These are phyloP conservation scores for Coleophoma cylindrospora DNA, from an alignment of 2,329 filamentous ascomycete species.

Conservation along the genomic window DNA sequence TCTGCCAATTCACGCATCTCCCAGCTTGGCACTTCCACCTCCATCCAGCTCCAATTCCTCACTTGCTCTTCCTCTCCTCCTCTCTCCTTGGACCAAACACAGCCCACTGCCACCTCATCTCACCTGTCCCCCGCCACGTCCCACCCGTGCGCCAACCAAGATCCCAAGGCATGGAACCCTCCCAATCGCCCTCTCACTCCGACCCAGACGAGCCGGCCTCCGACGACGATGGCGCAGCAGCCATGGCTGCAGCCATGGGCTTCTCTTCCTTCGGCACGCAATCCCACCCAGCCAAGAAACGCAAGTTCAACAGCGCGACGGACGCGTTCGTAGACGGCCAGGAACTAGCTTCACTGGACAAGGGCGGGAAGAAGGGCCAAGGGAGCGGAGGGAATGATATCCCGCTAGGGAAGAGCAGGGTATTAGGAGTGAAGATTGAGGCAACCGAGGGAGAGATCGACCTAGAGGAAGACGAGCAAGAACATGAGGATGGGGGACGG, in stretches of 20 bases:
- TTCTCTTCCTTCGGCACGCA: constrained; percentile 65
- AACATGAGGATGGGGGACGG: constrained; percentile 7
- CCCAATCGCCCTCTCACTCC: no score
- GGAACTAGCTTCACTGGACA: constrained; percentile 23
- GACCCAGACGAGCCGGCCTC: not conserved
- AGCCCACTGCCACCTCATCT: no score
- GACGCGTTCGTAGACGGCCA: constrained; percentile 42
- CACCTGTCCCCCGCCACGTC: no score
- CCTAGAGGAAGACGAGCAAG: constrained; percentile 15
- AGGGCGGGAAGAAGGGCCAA: constrained; percentile 26
- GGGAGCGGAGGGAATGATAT: constrained; percentile 25
- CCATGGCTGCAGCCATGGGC: constrained; percentile 66
- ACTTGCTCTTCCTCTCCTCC: no score
- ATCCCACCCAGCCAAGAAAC: constrained; percentile 53
- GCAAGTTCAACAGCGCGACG: constrained; percentile 56
- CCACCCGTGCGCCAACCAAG: no score
- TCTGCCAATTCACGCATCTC: no score
- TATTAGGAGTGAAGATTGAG: constrained; percentile 10
- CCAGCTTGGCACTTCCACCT: no score
- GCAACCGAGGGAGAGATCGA: constrained; percentile 18
- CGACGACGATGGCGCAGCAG: constrained; percentile 36
- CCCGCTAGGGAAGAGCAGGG: constrained; percentile 22
- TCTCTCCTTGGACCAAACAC: no score
- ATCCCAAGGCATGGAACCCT: no score
- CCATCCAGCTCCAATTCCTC: no score